A percentile compares a stretch with the other conserved stretches of the same genome.
These are phyloP conservation scores for Lasiosphaeria miniovina DNA, from an alignment of 495 filamentous ascomycete genomes.

Conservation along the genomic window DNA sequence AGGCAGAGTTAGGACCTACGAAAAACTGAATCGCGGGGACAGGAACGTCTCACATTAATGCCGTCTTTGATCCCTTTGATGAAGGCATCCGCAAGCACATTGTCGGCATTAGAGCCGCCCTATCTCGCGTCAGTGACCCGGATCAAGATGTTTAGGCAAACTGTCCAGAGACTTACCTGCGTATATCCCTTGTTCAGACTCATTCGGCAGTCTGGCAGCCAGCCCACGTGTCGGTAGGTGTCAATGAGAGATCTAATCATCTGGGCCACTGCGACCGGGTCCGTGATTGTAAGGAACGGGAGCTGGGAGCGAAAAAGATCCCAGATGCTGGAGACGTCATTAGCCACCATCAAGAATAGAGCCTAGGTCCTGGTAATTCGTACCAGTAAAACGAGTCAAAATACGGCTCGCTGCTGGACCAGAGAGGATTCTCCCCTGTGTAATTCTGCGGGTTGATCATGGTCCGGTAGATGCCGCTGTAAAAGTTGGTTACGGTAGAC, in stretches of 20 bases:
- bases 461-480: constrained; percentile 67
- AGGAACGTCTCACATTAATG: constrained; percentile 52
- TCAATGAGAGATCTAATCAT: constrained; percentile 71
- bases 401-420: constrained; percentile 69
- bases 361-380: constrained; percentile 13
- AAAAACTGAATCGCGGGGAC: not conserved
- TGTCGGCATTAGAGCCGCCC: constrained; percentile 80
- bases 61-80: constrained; percentile 61
- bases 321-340: constrained; percentile 47
- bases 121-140: constrained; percentile 6
- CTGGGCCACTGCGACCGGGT: constrained; percentile 59
- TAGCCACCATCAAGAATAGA: constrained; percentile 21
- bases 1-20: not conserved
- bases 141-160: not conserved
- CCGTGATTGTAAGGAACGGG: constrained; percentile 65
- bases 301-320: constrained; percentile 71
- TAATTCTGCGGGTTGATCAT: constrained; percentile 76
- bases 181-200: constrained; percentile 66
- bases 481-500: constrained; percentile 60
- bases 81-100: constrained; percentile 66
- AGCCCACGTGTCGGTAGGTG: constrained; percentile 68
- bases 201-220: constrained; percentile 66
- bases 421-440: constrained; percentile 74
- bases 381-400: constrained; percentile 78
- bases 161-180: constrained; percentile 35